phyloP scores from a whole-genome alignment of 2,329 filamentous ascomycete species.

The Sarocladium kiliense region DNA sequence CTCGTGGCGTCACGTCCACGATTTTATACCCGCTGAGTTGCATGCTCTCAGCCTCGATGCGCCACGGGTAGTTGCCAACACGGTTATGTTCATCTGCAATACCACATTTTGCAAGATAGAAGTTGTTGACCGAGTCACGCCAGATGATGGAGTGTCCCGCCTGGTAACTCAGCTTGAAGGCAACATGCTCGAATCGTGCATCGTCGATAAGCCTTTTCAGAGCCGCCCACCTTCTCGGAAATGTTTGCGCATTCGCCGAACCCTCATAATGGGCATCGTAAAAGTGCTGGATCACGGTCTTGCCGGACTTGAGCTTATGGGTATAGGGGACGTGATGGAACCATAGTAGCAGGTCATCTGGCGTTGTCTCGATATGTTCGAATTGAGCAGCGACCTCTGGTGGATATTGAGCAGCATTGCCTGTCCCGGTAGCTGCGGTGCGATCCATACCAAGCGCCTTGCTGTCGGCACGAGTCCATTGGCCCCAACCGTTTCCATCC shows the following conservation, averaged over 20 bases:
- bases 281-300: conserved; percentile 64
- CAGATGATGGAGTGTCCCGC: conserved; percentile 66
- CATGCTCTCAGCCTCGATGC: conserved; percentile 68
- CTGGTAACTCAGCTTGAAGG: conserved; percentile 58
- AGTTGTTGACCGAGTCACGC: conserved; percentile 62
- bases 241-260: conserved; percentile 54
- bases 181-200: conserved; percentile 53
- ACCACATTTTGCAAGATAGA: conserved; percentile 55
- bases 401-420: conserved; percentile 61
- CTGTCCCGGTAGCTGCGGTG: conserved; percentile 62
- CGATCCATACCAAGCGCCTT: conserved; percentile 64
- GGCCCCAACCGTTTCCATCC: conserved; percentile 64
- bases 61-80: conserved; percentile 56
- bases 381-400: conserved; percentile 51
- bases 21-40: conserved; percentile 49
- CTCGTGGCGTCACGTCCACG: conserved; percentile 50
- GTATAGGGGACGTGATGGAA: conserved; percentile 71
- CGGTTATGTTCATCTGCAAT: conserved; percentile 52
- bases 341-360: conserved; percentile 65
- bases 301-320: conserved; percentile 53
- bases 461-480: conserved; percentile 63
- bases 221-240: conserved; percentile 47
- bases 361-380: conserved; percentile 57
- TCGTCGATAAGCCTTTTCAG: conserved; percentile 52
- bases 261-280: conserved; percentile 59